Evolutionary conservation across 257 asterid genomes (phyloP).

Genomic region (Oldenlandia corymbosa): DNA sequence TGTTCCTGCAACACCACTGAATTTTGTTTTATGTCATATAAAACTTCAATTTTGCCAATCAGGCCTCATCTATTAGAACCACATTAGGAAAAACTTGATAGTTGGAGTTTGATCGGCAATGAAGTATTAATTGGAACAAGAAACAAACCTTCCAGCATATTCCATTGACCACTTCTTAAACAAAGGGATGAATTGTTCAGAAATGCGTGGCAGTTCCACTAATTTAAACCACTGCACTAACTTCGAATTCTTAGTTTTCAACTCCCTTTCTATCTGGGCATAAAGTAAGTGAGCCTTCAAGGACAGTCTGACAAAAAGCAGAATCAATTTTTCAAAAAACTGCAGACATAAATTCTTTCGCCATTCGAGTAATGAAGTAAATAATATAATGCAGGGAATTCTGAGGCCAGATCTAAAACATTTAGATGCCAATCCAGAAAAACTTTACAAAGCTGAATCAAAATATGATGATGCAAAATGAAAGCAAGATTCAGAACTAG

Average conservation of each 20-base stretch:
- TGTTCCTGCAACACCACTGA: slow-evolving; percentile 90
- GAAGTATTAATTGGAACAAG: background rate
- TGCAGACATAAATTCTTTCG: background rate
- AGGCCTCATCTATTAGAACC: background rate
- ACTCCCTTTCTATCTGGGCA: slow-evolving; percentile 47
- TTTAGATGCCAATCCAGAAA: background rate
- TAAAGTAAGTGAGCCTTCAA: slow-evolving; percentile 41
- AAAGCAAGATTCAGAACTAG: background rate
- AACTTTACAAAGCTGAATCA: too few species aligned
- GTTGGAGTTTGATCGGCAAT: background rate
- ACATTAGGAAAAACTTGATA: background rate
- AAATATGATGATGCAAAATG: too few species aligned
- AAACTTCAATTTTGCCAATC: slow-evolving; percentile 15
- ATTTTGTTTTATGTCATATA: slow-evolving; percentile 21
- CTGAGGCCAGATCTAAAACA: background rate
- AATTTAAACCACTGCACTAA: slow-evolving; percentile 61
- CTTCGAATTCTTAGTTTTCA: slow-evolving; percentile 41
- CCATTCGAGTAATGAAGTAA: background rate
- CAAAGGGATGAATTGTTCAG: slow-evolving; percentile 57
- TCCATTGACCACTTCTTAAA: slow-evolving; percentile 81
- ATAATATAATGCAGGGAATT: background rate
- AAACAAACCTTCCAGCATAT: slow-evolving; percentile 68
- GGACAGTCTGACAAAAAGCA: slow-evolving; percentile 46
- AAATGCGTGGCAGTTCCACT: slow-evolving; percentile 58
- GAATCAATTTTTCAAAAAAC: background rate